Evolutionary conservation across 2,329 filamentous ascomycete species (phyloP), one percentile per base, ranked within the genome.

Genomic region (Hymenoscyphus repandus): DNA sequence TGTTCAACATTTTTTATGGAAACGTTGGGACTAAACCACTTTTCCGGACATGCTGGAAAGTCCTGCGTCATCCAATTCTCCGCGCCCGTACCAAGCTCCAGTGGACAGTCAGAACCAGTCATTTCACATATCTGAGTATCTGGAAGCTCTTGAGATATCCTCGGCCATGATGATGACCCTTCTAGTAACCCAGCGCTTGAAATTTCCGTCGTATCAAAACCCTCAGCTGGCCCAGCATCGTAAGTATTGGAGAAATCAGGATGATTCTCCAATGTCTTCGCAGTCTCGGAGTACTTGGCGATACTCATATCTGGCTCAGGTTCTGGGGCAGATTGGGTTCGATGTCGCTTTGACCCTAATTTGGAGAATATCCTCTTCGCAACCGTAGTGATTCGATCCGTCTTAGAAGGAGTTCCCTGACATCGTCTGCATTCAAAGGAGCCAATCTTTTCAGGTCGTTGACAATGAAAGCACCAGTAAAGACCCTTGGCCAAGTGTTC

Each of bases 391-490:
- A 63, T 50, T 7, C 58, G 53, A 30, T 61, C 59, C 12, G 58
- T 58, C 27, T 54, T 40, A 6, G 60, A 60, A 33, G 58, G 58
- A 3, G 50, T 43, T 7, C 59, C 57, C 46, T 60, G 59, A 38
- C 60, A 62, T 54, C 55, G 36, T 49, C 55, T 57, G 40, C 60
- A 63, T 39, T 57, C 51, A 33, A 59, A 59, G 11, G 58, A 62
- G 2, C 61, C 59, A 7, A 62, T 53, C 5, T 56, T 47, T 40
- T 64, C 60, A 1, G 57, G 53, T 37, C 59, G 59, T 37, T 58
- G 55, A 38, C 62, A 64, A 43, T 60, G 56, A 40, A 61, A 62
- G 33, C 62, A 64, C 57, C 59, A 62, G 45, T 64, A 62, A 2
- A 59, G 53, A 5, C 62, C 60, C 38, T 64, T 61, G 5, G 55